Percentiles rank a stretch among this genome's conserved stretches.
Conservation (phyloP, 2,329 filamentous ascomycete species). For the Fusarium duplospermum region DNA sequence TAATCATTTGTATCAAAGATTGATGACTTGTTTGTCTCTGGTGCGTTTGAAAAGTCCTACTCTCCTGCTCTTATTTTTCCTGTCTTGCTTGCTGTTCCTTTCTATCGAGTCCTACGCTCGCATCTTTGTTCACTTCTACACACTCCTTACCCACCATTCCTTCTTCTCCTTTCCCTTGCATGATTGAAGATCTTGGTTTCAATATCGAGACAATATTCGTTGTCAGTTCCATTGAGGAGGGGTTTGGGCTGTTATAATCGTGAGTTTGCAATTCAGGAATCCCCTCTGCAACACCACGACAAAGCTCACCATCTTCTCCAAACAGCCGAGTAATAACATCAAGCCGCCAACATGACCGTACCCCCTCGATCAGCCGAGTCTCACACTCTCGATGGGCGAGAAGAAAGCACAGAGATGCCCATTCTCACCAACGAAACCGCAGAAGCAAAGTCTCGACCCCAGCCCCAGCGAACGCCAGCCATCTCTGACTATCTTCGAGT, state of each 20-base stretch:
- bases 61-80: not conserved
- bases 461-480: slow-evolving; percentile 26
- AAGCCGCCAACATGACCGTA: not conserved
- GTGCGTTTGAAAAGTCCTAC: not conserved
- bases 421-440: not conserved
- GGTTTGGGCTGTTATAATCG: not conserved
- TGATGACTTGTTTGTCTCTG: not conserved
- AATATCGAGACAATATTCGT: not conserved
- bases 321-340: not conserved
- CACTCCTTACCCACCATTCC: not conserved
- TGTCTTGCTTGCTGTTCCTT: not conserved
- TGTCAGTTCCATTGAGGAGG: not conserved
- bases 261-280: not conserved
- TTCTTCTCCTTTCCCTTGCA: not conserved
- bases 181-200: not conserved
- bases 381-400: not conserved
- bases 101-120: not conserved
- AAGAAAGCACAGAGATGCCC: not conserved
- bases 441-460: not conserved
- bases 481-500: slow-evolving; percentile 41
- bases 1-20: not conserved
- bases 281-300: not conserved
- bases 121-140: not conserved
- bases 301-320: not conserved
- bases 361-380: not conserved